Base-by-base conservation (phyloP, 1,139 yeast species). In the Kluyveromyces sp. region DNA sequence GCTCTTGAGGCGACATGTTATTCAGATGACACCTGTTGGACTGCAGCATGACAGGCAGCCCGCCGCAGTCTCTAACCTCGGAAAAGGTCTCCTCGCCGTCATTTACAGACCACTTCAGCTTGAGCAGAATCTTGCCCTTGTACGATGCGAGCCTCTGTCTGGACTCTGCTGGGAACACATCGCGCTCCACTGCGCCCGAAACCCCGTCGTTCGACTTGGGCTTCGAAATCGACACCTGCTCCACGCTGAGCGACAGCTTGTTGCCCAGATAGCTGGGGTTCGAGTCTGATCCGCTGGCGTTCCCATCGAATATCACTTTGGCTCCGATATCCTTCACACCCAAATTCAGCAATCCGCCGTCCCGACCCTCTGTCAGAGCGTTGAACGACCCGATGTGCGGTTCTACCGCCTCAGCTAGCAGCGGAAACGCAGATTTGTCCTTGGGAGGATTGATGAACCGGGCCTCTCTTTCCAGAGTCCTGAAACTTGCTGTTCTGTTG, bases 341-440 rank as follows among this genome's bases (percentile, higher is more conserved):
- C 43, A 83, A 68, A 62, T 89, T 88, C 50, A 92, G 71, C 37
- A 92, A 68, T 3, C 96, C 96, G 30, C 92, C 94, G 42, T 73
- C 78, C 25, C 81, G 78, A 20, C 95, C 96, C 47, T 85, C 95
- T 33, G 95, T 84, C 46, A 92, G 73, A 12, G 96, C 97, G 71
- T 92, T 83, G 73, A 92, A 92, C 2, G 98, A 92, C 8, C 95
- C 97, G 47, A 94, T 75, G 63, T 92, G 99, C 11, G 98, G 99
- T 47, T 79, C 78, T 33, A 92, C 94, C 11, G 98, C 97, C 49
- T 86, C 94, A 47, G 77, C 75, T 37, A 94, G 74, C 40, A 88
- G 68, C 6, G 96, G 96, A 58, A 70, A 92, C 1, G 87, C 86
- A 20, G 86, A 73, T 60, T 83, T 77, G 56, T 85, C 95, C 68